Evolutionary conservation across 768 basidiomycete species (phyloP), one percentile per base, ranked within the genome.

Genomic region (Leccinum ochraceum): DNA sequence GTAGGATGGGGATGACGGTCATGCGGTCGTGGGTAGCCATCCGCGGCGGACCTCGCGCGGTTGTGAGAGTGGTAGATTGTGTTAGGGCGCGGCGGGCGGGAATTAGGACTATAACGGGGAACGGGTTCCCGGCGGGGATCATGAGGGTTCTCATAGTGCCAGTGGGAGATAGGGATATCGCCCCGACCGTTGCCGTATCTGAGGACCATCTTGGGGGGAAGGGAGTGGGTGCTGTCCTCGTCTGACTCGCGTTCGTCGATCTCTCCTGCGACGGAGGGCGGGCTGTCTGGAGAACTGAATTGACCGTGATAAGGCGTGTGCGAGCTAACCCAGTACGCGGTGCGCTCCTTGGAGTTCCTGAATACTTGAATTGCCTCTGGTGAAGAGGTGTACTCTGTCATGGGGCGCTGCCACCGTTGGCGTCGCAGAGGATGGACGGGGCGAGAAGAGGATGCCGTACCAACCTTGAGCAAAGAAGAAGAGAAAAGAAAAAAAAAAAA

Each of bases 161-260:
- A 71, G 54, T 79, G 73, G n/a, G 83, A 81, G 67, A 90, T 86
- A 37, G 87, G 85, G 8, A 86, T 73, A 73, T 89, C 86, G 2
- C 81, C 80, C 42, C 85, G 71, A 3, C 90, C 88, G 68, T 88
- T 85, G 22, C 76, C 78, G 70, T 86, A 92, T 57, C 83, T 83
- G 66, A 91, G 74, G 60, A 90, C 74, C 87, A 92, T 89, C 66
- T 82, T 84, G 4, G 90, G 89, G 2, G 90, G 90, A 11, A 84
- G 66, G 0, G 81, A 82, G 60, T 75, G 76, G 16, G 70, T 64
- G 63, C 79, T 81, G 59, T 72, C 77, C 0, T 71, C 73, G 66
- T 81, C 80, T 4, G 81, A 80, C 6, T 74, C 77, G 57, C 58
- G 61, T 10, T 66, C 72, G 6, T 77, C 81, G 44, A 81, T 71